Evolutionary conservation across 352 stramenopile genomes (phyloP), one percentile per base, ranked within the genome.

Genomic region (Phytopythium helicoides): DNA sequence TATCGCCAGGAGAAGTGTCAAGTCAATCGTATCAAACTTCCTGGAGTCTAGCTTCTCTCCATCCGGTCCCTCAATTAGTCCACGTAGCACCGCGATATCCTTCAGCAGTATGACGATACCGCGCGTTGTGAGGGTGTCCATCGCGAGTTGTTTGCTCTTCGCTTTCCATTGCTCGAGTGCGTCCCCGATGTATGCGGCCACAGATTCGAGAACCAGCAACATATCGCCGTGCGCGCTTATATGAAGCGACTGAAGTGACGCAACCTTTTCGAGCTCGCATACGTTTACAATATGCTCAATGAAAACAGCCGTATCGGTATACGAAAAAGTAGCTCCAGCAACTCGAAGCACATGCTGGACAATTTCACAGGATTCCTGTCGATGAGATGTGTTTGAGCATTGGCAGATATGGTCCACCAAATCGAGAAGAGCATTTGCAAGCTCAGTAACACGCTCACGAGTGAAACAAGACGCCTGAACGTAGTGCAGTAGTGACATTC

Each of bases 401-500:
- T 19, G 62, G 1, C 62, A 40, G 2, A 86, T 47, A 46, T 91
- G 81, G 4, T 56, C 58, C 18, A 87, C 34, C 22, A 91, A 45
- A 19, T 67, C 25, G 23, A 84, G 44, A 6, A 91, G 52, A 2
- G 60, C 53, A 8, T 67, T 60, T 3, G 66, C 81, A 11, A 89
- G 58, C 45, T 73, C 48, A 33, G 56, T 44, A 22, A 67, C 61
- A n/a, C 62, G 68, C 26, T 58, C 46, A 19, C 50, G 66, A 3
- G 75, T 87, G 40, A 75, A 75, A 54, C 73, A 84, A 2, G 60
- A 71, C 8, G 63, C 53, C 1, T 61, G 56, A 18, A 81, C 40
- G 37, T 67, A 80, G 45, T 87, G 81, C 39, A 89, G 49, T 21
- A 89, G 39, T 2, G 71, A 71, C 34, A 78, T 67, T 6, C 79